A percentile compares a stretch with the other conserved stretches of the same genome.
These are phyloP conservation scores for Sporodiniella umbellata DNA, from an alignment of 371 early-diverging fungal species.

Conservation along the genomic window DNA sequence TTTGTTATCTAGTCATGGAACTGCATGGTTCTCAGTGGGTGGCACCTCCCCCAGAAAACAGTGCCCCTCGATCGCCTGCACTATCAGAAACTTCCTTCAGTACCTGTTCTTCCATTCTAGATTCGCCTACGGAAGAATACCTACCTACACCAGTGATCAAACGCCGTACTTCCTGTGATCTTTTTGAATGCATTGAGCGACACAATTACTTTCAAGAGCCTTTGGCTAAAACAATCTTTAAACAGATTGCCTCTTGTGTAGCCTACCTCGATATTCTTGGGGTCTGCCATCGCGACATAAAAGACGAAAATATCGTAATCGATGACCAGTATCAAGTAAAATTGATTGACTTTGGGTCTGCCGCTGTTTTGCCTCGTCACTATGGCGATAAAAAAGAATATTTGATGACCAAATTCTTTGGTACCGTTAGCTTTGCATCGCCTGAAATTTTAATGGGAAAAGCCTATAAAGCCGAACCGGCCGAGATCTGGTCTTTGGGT, in stretches of 20 bases:
- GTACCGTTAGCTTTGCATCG: slow-evolving; percentile 65
- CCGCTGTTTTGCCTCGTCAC: slow-evolving; percentile 54
- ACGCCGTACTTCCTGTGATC: slow-evolving; percentile 61
- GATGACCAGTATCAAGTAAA: slow-evolving; percentile 70
- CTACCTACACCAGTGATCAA: slow-evolving; percentile 24
- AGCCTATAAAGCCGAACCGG: slow-evolving; percentile 71
- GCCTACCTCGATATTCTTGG: slow-evolving; percentile 55
- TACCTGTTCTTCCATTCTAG: slow-evolving; percentile 12
- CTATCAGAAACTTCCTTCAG: slow-evolving; percentile 25
- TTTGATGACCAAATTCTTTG: slow-evolving; percentile 60
- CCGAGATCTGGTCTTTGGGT: slow-evolving; percentile 83
- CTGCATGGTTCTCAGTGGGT: slow-evolving; percentile 75
- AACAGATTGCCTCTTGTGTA: slow-evolving; percentile 70
- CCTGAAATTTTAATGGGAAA: slow-evolving; percentile 78
- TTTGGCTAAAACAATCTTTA: slow-evolving; percentile 57
- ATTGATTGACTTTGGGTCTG: slow-evolving; percentile 82
- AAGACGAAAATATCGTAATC: slow-evolving; percentile 79
- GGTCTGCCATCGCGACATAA: slow-evolving; percentile 63
- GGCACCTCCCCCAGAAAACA: slow-evolving; percentile 5
- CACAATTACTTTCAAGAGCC: slow-evolving; percentile 64
- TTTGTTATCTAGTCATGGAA: slow-evolving; percentile 76
- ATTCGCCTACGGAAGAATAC: slow-evolving; percentile 19
- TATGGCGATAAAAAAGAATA: slow-evolving; percentile 31
- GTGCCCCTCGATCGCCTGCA: slow-evolving; percentile 24
- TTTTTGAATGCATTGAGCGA: slow-evolving; percentile 81